Base-by-base conservation (phyloP, 192 early-diverging fungal species). In the Bifiguratus adelaidae region DNA sequence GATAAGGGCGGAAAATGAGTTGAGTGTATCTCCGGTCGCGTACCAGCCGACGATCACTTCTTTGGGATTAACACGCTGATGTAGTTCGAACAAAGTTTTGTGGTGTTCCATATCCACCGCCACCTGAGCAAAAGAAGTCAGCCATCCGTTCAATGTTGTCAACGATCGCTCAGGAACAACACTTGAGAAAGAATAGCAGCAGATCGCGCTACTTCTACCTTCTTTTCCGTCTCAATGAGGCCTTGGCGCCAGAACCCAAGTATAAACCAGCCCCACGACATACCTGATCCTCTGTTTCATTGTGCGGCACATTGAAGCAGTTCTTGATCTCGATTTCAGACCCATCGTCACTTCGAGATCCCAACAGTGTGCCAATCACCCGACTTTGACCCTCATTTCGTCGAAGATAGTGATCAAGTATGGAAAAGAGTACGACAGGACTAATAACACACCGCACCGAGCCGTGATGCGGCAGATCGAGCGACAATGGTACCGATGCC, bases 41-140 rank as follows among this genome's bases (percentile, higher is more conserved):
- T 95, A 97, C 94, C 94, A 97, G 34, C 94, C 94, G 41, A 97
- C 79, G 52, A 95, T 83, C 37, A 83, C 74, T 60, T 97, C 94
- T 51, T 85, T 83, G 13, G 85, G 66, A 58, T 91, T 91, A 15
- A 89, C 90, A 42, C 81, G 74, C 65, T 86, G 85, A 65, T 95
- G 92, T 40, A 94, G 76, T 44, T 78, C 76, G 60, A 80, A 83
- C 89, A 95, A 91, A 21, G 73, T 77, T 23, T 65, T 60, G 58
- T 94, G 84, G 67, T 91, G 84, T 41, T 94, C 92, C 64, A 89
- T 83, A 52, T 97, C 92, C 30, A 97, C 72, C 20, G 80, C 77
- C 27, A 92, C 78, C 73, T 85, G 44, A n/a, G 37, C 34, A 16
- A 21, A 40, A 15, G 37, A 15, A 15, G n/a, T n/a, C n/a, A n/a